phyloP scores from a whole-genome alignment of 257 asterid species.

The Jacaranda mimosifolia region DNA sequence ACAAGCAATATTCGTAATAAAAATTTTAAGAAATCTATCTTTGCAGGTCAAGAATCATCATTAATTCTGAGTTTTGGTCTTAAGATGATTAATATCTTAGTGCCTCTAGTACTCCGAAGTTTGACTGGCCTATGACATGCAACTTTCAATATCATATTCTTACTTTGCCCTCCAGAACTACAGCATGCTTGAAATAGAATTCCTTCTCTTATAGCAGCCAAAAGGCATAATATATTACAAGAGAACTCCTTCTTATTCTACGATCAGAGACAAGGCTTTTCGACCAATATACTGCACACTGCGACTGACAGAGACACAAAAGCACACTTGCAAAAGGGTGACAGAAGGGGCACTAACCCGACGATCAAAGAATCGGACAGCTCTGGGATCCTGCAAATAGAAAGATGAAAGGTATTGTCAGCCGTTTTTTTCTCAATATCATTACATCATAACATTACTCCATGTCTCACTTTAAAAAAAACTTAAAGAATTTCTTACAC shows the following conservation, averaged over 20 bases:
- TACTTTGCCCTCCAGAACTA: background rate
- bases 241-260: background rate
- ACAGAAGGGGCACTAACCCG: constrained; percentile 63
- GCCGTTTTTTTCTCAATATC: background rate
- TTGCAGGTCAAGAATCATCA: constrained; percentile 18
- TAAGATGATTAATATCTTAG: constrained; percentile 20
- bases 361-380: constrained; percentile 93
- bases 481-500: constrained; percentile 47
- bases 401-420: constrained; percentile 12
- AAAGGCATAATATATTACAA: constrained; percentile 8
- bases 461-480: background rate
- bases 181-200: background rate
- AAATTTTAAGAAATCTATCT: constrained; percentile 8
- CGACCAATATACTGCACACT: background rate
- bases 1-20: constrained; percentile 12
- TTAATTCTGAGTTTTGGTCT: background rate
- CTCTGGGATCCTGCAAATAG: constrained; percentile 84
- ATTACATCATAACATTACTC: background rate
- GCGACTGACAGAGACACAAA: background rate
- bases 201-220: constrained; percentile 15
- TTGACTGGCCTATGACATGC: background rate
- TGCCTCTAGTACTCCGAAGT: constrained; percentile 3
- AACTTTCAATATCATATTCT: background rate
- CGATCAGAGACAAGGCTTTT: constrained; percentile 14
- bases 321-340: background rate